Base-by-base conservation (phyloP, 2,329 filamentous ascomycete species). In the Catunica adiposa region DNA sequence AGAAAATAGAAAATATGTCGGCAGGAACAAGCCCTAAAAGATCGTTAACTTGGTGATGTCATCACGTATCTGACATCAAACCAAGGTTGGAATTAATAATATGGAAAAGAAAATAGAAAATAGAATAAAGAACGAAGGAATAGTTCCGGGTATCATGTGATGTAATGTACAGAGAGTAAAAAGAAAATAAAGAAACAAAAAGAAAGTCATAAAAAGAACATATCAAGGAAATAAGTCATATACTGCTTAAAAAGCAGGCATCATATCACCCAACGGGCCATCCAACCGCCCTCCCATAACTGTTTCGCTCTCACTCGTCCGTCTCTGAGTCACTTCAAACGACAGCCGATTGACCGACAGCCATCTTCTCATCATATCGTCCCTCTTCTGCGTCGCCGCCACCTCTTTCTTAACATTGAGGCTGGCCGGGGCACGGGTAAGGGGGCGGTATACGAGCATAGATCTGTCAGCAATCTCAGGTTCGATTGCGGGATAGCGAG, bases 251-350 rank as follows among this genome's bases (percentile, higher is more conserved):
- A 55, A 55, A 23, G 47, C 56, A 7, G 56, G 56, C 56, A 58
- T 58, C 23, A 53, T 46, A 44, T 58, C 53, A 3, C 56, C 56
- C 42, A 58, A 34, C 8, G 56, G 56, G 9, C 56, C 56, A 25
- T 55, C 48, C 31, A 58, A 51, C 15, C 53, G 26, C 31, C 50
- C 50, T 6, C 17, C 34, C 50, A 52, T 52, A 26, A 17, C 53
- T n/a, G 29, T 42, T 25, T 48, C 44, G 9, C 44, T 7, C 7
- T 23, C 44, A 11, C 47, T 52, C 5, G 29, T 34, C 51, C 51
- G 37, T 15, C 37, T 46, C 46, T 54, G 51, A 25, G 52, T 37
- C 6, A 34, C 14, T 11, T 37, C 38, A 55, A 37, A 55, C 37
- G 56, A 57, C 20, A 54, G 42, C 2, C 51, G 25, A 31, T 20